A percentile compares a stretch with the other conserved stretches of the same genome.
phyloP scores from a whole-genome alignment of 345 rosid genomes.

The Salix viminalis region DNA sequence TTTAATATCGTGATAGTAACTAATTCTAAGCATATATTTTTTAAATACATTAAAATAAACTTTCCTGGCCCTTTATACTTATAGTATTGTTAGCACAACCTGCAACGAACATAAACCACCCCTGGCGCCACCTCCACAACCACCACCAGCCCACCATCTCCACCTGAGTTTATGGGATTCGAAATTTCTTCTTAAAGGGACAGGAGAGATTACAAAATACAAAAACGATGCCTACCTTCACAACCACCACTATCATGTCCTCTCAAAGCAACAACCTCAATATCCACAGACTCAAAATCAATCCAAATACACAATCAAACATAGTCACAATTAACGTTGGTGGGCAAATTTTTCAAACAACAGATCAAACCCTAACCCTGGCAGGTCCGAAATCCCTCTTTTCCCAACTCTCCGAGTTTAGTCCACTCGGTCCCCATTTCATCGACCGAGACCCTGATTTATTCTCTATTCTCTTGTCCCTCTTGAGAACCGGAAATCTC shows the following conservation, averaged over 20 bases:
- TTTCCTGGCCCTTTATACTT: no score
- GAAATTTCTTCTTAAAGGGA: background rate
- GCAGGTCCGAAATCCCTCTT: slow-evolving; percentile 67
- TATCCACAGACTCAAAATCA: background rate
- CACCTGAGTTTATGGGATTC: background rate
- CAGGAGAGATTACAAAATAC: background rate
- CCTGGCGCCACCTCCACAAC: background rate
- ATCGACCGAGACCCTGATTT: slow-evolving; percentile 84
- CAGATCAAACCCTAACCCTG: slow-evolving; percentile 58
- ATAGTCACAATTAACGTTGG: slow-evolving; percentile 62
- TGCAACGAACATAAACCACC: background rate
- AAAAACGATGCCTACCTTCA: slow-evolving; percentile 14
- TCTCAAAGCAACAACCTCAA: background rate
- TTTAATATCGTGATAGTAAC: no score
- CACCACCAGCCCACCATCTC: background rate
- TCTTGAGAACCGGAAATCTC: slow-evolving; percentile 70
- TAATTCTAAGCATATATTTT: no score
- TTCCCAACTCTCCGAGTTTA: slow-evolving; percentile 43
- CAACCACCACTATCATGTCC: background rate
- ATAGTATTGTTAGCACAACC: no score
- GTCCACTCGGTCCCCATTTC: slow-evolving; percentile 40
- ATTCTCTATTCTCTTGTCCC: slow-evolving; percentile 68
- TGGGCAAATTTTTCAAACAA: slow-evolving; percentile 73
- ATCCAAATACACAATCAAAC: background rate
- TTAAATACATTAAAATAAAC: no score